Base-by-base conservation (phyloP, 441 rosid genomes). In the Mallotus japonicus region DNA sequence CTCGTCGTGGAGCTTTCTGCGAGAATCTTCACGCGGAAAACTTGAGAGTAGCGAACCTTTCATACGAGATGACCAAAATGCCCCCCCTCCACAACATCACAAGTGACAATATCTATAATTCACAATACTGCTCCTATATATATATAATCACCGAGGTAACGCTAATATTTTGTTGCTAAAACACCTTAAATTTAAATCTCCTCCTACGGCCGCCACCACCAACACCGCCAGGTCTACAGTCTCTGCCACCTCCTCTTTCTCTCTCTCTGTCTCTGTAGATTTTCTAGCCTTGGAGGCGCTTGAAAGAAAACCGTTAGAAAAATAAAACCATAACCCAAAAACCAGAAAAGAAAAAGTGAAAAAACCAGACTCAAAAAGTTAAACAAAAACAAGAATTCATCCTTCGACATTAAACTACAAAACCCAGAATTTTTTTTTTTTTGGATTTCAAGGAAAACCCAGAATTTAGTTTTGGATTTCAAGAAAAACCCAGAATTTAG, bases 101-200 rank as follows among this genome's bases (percentile, higher is more conserved):
- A 57, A 22, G 64, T 44, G 62, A 54, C 71, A 68, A 68, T 55
- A 68, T 55, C 62, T 24, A 50, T 53, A 6, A n/a, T 24, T n/a
- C 4, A 10, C 59, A 62, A 22, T 49, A 5, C 61, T 2, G 13
- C 40, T n/a, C 22, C 60, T 53, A 20, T 67, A 0, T 67, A 4
- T 56, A 40, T 19, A 34, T 32, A 13, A 10, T 71, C 40, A 10
- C 49, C 57, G 12, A 34, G 54, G 60, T 32, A n/a, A 12, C 28
- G 58, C 58, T 9, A 24, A 24, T 1, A 28, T 37, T 53, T 11
- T 16, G 37, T 37, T 66, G 20, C 16, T 37, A 62, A 28, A 22
- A 24, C 19, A 8, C 57, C 34, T 0, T 16, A 8, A 13, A n/a
- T 7, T 40, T 2, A 14, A 5, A 3, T 32, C 37, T 17, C 16